Evolutionary conservation across 352 stramenopile genomes (phyloP).

Genomic region (Phytopythium helicoides): DNA sequence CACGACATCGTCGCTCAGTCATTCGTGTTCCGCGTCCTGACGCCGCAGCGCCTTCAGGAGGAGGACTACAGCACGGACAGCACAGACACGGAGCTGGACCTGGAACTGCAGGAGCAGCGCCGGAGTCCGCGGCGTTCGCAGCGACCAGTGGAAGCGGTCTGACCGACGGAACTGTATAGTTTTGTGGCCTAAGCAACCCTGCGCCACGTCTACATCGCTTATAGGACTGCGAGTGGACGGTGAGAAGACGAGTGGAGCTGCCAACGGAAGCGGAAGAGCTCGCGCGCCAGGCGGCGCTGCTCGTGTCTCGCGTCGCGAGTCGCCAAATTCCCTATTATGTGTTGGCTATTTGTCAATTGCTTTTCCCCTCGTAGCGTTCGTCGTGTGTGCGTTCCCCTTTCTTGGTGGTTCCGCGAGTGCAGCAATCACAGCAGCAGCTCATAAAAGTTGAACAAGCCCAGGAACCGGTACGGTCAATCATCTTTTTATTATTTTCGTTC

Average conservation of each 20-base stretch:
- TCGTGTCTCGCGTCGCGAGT: not conserved
- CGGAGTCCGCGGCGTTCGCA: slow-evolving; percentile 18
- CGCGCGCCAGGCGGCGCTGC: slow-evolving; percentile 1
- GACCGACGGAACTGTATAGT: slow-evolving; percentile 8
- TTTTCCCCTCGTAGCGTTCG: slow-evolving; percentile 6
- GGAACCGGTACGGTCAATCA: not conserved
- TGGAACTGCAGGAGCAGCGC: slow-evolving; percentile 13
- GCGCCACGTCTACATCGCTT: not conserved
- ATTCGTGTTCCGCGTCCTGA: slow-evolving; percentile 85
- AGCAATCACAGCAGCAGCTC: not conserved
- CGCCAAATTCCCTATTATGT: slow-evolving; percentile 10
- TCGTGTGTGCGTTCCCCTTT: not conserved
- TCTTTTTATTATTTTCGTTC: not conserved
- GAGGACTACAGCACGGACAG: slow-evolving; percentile 52
- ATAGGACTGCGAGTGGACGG: not conserved
- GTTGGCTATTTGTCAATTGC: slow-evolving; percentile 9
- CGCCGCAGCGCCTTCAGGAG: slow-evolving; percentile 67
- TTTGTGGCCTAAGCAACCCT: not conserved
- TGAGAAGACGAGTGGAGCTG: slow-evolving; percentile 1
- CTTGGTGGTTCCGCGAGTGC: not conserved
- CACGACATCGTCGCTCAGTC: slow-evolving; percentile 88
- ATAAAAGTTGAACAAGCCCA: slow-evolving; percentile 1
- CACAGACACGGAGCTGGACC: slow-evolving; percentile 30
- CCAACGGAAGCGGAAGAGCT: slow-evolving; percentile 8
- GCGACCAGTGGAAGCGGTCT: slow-evolving; percentile 47